Evolutionary conservation across 352 stramenopile genomes (phyloP).

Genomic region (Phytopythium aichiense): DNA sequence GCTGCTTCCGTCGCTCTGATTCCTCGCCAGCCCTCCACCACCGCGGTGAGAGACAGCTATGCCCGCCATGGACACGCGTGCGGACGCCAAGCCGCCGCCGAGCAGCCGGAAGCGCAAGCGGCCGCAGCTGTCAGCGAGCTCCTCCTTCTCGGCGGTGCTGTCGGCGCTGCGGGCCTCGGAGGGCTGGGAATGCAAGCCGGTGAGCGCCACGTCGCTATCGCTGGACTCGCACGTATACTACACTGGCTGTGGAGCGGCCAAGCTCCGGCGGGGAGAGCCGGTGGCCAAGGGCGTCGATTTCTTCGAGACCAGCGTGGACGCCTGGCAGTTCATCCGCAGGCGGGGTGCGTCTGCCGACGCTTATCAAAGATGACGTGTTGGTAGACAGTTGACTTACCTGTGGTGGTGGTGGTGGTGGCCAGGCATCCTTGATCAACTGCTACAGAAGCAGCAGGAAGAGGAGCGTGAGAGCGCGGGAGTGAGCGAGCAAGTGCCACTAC

Average conservation of each 20-base stretch:
- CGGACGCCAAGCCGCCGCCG: not conserved
- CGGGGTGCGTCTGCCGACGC: not conserved
- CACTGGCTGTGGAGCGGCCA: not conserved
- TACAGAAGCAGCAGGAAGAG: not conserved
- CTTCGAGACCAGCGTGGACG: not conserved
- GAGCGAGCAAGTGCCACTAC: not conserved
- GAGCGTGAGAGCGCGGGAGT: not conserved
- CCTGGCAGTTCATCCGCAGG: not conserved
- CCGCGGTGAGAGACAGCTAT: not conserved
- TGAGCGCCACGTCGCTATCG: not conserved
- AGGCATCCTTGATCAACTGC: not conserved
- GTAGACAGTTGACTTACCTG: not conserved
- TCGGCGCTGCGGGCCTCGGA: not conserved
- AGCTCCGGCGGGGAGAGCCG: not conserved
- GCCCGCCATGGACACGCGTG: not conserved
- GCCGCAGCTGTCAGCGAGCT: not conserved
- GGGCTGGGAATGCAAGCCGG: not conserved
- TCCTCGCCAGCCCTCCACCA: not conserved
- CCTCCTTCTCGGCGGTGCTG: not conserved
- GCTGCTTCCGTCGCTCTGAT: too few relatives aligned
- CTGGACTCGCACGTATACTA: conserved; percentile 1
- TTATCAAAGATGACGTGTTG: not conserved
- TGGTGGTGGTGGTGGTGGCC: not conserved
- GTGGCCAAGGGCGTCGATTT: not conserved
- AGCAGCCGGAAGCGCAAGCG: not conserved